Percentiles rank a stretch among this genome's conserved stretches.
These are phyloP conservation scores for Alliaria petiolata DNA, from an alignment of 345 rosid species.

Conservation along the genomic window DNA sequence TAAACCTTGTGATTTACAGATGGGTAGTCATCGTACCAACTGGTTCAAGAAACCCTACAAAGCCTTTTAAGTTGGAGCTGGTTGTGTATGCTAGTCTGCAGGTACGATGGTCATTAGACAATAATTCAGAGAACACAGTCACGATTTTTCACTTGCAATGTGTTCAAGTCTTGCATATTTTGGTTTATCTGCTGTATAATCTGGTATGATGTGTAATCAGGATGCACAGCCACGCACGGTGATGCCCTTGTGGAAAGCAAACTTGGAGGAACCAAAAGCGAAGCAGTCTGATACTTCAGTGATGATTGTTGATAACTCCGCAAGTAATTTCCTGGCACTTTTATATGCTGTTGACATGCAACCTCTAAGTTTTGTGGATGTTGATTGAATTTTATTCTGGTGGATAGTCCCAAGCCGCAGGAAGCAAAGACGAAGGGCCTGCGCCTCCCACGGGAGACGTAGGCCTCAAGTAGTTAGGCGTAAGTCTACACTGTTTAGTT, in stretches of 20 bases:
- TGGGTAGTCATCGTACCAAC: slow-evolving; percentile 89
- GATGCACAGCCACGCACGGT: slow-evolving; percentile 79
- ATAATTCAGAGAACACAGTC: not conserved
- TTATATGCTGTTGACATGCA: slow-evolving; percentile 19
- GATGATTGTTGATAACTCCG: slow-evolving; percentile 58
- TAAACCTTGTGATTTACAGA: slow-evolving; percentile 37
- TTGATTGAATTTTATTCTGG: slow-evolving; percentile 47
- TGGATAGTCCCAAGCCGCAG: slow-evolving; percentile 76
- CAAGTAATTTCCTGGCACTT: slow-evolving; percentile 53
- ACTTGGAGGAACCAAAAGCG: slow-evolving; percentile 71
- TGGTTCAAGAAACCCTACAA: slow-evolving; percentile 62
- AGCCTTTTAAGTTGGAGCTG: slow-evolving; percentile 84
- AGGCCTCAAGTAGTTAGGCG: slow-evolving; percentile 66
- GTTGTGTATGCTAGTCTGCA: slow-evolving; percentile 71
- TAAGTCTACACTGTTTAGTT: slow-evolving; percentile 47
- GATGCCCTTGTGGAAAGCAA: slow-evolving; percentile 85
- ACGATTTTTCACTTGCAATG: not conserved
- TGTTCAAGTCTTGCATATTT: not conserved
- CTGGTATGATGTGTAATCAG: slow-evolving; percentile 41
- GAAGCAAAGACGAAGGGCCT: slow-evolving; percentile 59
- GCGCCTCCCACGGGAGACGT: slow-evolving; percentile 52
- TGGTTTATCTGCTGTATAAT: not conserved
- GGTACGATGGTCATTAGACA: slow-evolving; percentile 39
- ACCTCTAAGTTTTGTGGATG: slow-evolving; percentile 22
- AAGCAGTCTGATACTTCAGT: slow-evolving; percentile 77